Conservation (phyloP, 768 basidiomycete genomes). For the Pisolithus albus region DNA sequence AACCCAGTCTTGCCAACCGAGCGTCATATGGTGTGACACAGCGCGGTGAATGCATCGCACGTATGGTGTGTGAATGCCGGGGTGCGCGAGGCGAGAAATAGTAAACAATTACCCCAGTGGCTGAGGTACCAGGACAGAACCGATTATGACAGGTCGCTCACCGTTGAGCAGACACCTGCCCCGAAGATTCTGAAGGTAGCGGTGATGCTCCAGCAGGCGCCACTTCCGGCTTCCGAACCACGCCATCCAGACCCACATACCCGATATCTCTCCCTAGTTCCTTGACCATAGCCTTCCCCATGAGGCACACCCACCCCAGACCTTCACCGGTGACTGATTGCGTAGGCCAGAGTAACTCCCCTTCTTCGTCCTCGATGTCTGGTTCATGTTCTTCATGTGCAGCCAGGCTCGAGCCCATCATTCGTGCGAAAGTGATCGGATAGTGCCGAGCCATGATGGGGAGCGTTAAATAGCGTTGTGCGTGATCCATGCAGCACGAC, state of each 20-base stretch:
- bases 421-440: slow-evolving; percentile 68
- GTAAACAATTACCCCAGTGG: slow-evolving; percentile 6
- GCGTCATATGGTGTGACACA: neutral
- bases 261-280: slow-evolving; percentile 74
- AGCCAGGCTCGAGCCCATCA: slow-evolving; percentile 57
- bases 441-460: slow-evolving; percentile 64
- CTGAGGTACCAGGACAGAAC: slow-evolving; percentile 12
- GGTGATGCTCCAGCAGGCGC: slow-evolving; percentile 27
- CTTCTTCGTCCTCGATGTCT: slow-evolving; percentile 80
- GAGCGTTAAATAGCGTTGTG: slow-evolving; percentile 54
- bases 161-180: slow-evolving; percentile 27
- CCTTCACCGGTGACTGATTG: slow-evolving; percentile 69
- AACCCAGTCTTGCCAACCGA: neutral
- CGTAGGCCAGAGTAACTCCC: slow-evolving; percentile 81
- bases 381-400: slow-evolving; percentile 70
- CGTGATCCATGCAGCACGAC: slow-evolving; percentile 35
- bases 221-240: slow-evolving; percentile 61
- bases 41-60: neutral
- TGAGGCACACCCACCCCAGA: slow-evolving; percentile 79
- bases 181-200: slow-evolving; percentile 22
- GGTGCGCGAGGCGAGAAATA: slow-evolving; percentile 2
- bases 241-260: slow-evolving; percentile 64
- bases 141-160: slow-evolving; percentile 9
- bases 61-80: neutral
- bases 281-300: slow-evolving; percentile 82